phyloP scores from a whole-genome alignment of 129 eudicot species.

The Flaveria trinervia region DNA sequence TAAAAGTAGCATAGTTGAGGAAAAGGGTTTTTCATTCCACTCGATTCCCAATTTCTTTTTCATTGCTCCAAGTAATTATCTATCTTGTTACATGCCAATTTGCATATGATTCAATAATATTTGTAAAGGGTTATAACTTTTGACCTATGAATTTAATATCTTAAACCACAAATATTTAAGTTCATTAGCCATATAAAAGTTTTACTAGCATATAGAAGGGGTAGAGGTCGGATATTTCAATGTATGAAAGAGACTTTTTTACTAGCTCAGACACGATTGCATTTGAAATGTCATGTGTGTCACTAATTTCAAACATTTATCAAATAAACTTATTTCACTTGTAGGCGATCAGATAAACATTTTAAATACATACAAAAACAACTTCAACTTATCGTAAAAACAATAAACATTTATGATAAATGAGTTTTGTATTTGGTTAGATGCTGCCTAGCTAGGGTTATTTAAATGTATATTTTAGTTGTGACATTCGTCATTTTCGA shows the following conservation, averaged over 20 bases:
- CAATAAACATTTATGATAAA: too few species aligned
- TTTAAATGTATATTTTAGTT: background rate
- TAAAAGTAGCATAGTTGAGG: conserved; percentile 29
- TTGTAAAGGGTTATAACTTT: too few species aligned
- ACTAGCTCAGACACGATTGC: background rate
- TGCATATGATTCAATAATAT: background rate
- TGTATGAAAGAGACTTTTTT: background rate
- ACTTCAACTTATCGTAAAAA: too few species aligned
- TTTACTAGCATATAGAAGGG: background rate
- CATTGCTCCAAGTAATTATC: conserved; percentile 8
- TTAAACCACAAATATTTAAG: background rate
- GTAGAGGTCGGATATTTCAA: background rate
- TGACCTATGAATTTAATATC: background rate
- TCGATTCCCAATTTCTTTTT: conserved; percentile 21
- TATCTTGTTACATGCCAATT: background rate
- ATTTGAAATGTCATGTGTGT: background rate
- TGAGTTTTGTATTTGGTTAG: too few species aligned
- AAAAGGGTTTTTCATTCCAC: conserved; percentile 22
- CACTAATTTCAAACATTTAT: too few species aligned
- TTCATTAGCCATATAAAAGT: background rate
- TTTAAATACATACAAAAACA: too few species aligned
- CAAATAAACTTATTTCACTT: too few species aligned
- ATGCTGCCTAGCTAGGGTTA: background rate
- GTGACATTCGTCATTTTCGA: too few species aligned
- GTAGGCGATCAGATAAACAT: too few species aligned